Base-by-base conservation (phyloP, 1,139 yeast genomes). In the Protomyces arabidopsidicola region DNA sequence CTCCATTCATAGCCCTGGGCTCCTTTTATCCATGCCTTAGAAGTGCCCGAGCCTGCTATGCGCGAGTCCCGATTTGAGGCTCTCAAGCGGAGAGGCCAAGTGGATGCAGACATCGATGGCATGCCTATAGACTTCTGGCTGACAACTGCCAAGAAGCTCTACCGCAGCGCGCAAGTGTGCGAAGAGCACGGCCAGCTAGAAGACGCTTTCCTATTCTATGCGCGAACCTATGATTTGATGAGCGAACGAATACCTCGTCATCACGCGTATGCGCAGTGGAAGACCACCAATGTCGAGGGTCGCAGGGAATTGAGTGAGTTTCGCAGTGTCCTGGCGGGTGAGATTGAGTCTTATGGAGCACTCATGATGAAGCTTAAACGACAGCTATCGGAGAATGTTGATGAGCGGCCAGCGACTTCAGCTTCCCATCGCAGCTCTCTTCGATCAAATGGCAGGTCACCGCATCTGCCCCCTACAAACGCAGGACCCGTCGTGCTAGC, bases 401-500 rank as follows among this genome's bases (percentile, higher is more conserved):
- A n/a, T n/a, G 48, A 42, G 5, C 20, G 48, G 22, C 22, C 48
- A 12, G 12, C 48, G 14, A 42, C 6, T 4, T 18, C 24, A 18
- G n/a, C 48, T 6, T n/a, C 22, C 22, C 20, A 18, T 4, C 48
- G 48, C 8, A 42, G 48, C 48, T n/a, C 48, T 4, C 20, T 18
- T n/a, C 42, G 42, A 4, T 18, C 20, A n/a, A 42, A 16, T 18
- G 48, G 48, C 24, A 42, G 48, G 22, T 42, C 48, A 24, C 42
- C 42, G 16, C 48, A 42, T n/a, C 10, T 12, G 12, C 18, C 48
- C 3, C 5, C 48, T 4, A 9, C 48, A 42, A 16, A 6, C 14
- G 12, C 48, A 42, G 48, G 24, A 10, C 22, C 48, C 20, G 48
- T 18, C 10, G 27, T 35, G 20, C 53, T 60, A 16, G 75, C 77